These are phyloP conservation scores for Ceriops zippeliana DNA, from an alignment of 345 rosid genomes.

Conservation along the genomic window DNA sequence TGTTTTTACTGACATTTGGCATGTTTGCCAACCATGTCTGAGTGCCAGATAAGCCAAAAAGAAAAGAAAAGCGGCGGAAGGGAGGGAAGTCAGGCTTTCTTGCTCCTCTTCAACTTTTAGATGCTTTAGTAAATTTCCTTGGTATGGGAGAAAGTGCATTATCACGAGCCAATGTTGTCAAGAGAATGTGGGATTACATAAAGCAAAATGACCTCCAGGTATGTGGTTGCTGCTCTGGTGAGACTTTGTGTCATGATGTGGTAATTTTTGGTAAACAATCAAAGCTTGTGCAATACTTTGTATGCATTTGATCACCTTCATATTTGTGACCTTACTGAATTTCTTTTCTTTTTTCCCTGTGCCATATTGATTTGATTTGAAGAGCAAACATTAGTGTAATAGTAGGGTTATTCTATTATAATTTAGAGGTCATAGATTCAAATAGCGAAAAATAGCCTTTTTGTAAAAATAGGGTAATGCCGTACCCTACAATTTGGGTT, in stretches of 20 bases:
- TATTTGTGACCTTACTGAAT: too few relatives aligned
- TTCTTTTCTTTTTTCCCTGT: too few relatives aligned
- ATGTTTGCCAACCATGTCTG: neutral
- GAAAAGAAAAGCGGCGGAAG: slow-evolving; percentile 19
- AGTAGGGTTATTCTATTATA: too few relatives aligned
- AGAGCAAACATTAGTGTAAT: too few relatives aligned
- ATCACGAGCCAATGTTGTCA: slow-evolving; percentile 17
- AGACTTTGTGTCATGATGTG: neutral
- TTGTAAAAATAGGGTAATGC: too few relatives aligned
- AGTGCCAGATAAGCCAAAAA: slow-evolving; percentile 8
- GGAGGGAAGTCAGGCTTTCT: slow-evolving; percentile 20
- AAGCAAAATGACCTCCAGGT: slow-evolving; percentile 26
- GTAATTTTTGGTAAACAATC: neutral
- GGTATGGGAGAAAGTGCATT: slow-evolving; percentile 22
- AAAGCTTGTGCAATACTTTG: too few relatives aligned
- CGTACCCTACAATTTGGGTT: too few relatives aligned
- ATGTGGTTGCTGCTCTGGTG: neutral
- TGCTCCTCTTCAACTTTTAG: slow-evolving; percentile 24
- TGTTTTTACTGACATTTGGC: neutral
- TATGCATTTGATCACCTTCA: too few relatives aligned
- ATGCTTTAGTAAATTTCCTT: slow-evolving; percentile 18
- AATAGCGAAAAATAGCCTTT: too few relatives aligned
- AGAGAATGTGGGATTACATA: slow-evolving; percentile 25
- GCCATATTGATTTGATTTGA: too few relatives aligned
- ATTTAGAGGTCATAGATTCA: too few relatives aligned